These are phyloP conservation scores for Pythium monospermum DNA, from an alignment of 352 stramenopile species.

Conservation along the genomic window DNA sequence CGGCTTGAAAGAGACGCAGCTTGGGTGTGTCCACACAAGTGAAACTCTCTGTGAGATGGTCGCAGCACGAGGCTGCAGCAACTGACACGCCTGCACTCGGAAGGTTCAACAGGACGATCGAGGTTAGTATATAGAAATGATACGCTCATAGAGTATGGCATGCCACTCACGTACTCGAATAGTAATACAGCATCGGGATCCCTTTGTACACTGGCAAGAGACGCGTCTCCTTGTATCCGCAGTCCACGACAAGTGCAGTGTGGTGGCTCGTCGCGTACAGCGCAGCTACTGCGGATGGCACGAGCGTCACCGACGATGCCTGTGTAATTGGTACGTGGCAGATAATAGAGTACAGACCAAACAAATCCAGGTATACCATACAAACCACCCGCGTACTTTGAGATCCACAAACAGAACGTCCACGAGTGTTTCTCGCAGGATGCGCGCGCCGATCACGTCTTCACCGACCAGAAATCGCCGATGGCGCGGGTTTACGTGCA, in stretches of 20 bases:
- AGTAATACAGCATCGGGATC: slow-evolving; percentile 67
- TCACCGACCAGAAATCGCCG: slow-evolving; percentile 76
- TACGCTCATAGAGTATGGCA: neutral
- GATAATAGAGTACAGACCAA: neutral
- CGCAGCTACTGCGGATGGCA: slow-evolving; percentile 56
- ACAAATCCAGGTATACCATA: neutral
- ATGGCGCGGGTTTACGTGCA: slow-evolving; percentile 71
- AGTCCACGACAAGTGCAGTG: slow-evolving; percentile 77
- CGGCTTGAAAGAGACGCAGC: slow-evolving; percentile 4
- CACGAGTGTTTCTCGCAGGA: slow-evolving; percentile 60
- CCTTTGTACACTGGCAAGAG: slow-evolving; percentile 79
- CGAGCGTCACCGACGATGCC: slow-evolving; percentile 55
- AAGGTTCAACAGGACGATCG: no score
- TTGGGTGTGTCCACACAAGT: neutral
- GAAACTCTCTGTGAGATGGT: slow-evolving; percentile 22
- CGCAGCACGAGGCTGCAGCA: slow-evolving; percentile 41
- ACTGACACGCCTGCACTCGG: slow-evolving; percentile 32
- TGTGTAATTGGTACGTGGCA: no score
- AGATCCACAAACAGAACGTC: slow-evolving; percentile 56
- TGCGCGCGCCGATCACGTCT: slow-evolving; percentile 58
- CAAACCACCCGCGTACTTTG: slow-evolving; percentile 27
- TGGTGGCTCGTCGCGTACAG: slow-evolving; percentile 72
- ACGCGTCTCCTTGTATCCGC: slow-evolving; percentile 65
- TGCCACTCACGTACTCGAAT: no score
- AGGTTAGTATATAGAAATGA: no score